A percentile compares a stretch with the other conserved stretches of the same genome.
Conservation (phyloP, 1,284 basidiomycete species). For the Cystobasidium slooffiae region DNA sequence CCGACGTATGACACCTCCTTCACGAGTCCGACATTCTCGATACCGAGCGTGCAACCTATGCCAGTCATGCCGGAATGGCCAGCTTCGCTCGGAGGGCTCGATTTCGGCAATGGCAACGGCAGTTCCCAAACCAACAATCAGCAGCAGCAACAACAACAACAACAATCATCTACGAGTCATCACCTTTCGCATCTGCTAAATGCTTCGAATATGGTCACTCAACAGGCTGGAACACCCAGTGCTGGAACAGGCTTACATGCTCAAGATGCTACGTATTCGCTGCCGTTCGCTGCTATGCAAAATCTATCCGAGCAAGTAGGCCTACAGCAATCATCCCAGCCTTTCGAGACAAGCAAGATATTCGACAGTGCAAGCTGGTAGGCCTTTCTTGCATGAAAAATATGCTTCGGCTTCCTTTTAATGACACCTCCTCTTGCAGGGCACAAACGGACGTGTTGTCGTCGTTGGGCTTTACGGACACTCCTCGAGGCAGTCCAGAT, state of each 20-base stretch:
- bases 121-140: no score
- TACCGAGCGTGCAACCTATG: slow-evolving; percentile 5
- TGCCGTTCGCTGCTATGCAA: slow-evolving; percentile 24
- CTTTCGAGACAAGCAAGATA: slow-evolving; percentile 32
- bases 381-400: neutral
- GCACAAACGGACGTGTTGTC: slow-evolving; percentile 39
- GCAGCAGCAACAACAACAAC: neutral
- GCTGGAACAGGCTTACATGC: neutral
- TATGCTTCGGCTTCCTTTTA: neutral
- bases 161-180: slow-evolving; percentile 9
- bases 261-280: slow-evolving; percentile 12
- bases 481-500: slow-evolving; percentile 20
- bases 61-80: slow-evolving; percentile 2
- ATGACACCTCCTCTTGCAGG: slow-evolving; percentile 1
- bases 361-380: slow-evolving; percentile 38
- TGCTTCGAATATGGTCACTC: neutral
- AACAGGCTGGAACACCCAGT: slow-evolving; percentile 12
- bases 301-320: slow-evolving; percentile 30
- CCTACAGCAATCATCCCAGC: slow-evolving; percentile 21
- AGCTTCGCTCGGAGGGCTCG: neutral
- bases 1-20: neutral
- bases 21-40: neutral
- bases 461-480: slow-evolving; percentile 28
- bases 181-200: slow-evolving; percentile 1
- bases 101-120: neutral